Percentiles rank a stretch among this genome's conserved stretches.
Evolutionary conservation across 495 filamentous ascomycete species (phyloP).

Genomic region (Bacidia gigantensis): DNA sequence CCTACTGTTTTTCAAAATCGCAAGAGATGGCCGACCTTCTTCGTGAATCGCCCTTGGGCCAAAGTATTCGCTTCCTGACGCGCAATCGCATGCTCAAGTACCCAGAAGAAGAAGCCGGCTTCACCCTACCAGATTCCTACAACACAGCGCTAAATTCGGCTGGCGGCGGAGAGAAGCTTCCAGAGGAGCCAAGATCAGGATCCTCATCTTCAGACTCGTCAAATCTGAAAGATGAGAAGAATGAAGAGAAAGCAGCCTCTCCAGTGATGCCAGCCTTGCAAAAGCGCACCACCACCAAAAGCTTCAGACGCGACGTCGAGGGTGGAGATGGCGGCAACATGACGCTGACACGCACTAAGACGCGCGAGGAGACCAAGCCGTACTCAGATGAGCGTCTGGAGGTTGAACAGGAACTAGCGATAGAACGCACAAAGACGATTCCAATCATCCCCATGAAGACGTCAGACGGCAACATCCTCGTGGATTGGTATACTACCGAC

Average conservation of each 20-base stretch:
- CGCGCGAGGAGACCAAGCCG: conserved; percentile 21
- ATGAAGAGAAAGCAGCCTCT: conserved; percentile 8
- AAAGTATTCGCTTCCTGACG: conserved; percentile 37
- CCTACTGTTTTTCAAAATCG: not conserved
- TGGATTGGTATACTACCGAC: conserved; percentile 43
- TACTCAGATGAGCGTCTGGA: conserved; percentile 29
- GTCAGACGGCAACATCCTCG: conserved; percentile 34
- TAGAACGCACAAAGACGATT: conserved; percentile 32
- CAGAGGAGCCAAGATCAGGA: not conserved
- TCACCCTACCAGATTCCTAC: conserved; percentile 37
- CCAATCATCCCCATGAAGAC: conserved; percentile 32
- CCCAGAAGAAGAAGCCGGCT: conserved; percentile 39
- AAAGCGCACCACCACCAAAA: conserved; percentile 8
- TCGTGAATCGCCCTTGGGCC: conserved; percentile 41
- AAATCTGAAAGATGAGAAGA: conserved; percentile 5
- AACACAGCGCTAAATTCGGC: conserved; percentile 21
- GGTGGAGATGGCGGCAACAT: not conserved
- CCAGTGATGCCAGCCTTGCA: conserved; percentile 9
- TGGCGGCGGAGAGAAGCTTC: not conserved
- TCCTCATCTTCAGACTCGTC: conserved; percentile 11
- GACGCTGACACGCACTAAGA: conserved; percentile 19
- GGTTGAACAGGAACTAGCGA: conserved; percentile 27
- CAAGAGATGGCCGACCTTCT: conserved; percentile 20
- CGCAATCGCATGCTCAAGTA: conserved; percentile 38
- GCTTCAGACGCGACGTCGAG: conserved; percentile 9